Percentiles rank a stretch among this genome's conserved stretches.
These are phyloP conservation scores for Hericium coralloides DNA, from an alignment of 768 basidiomycete genomes.

Conservation along the genomic window DNA sequence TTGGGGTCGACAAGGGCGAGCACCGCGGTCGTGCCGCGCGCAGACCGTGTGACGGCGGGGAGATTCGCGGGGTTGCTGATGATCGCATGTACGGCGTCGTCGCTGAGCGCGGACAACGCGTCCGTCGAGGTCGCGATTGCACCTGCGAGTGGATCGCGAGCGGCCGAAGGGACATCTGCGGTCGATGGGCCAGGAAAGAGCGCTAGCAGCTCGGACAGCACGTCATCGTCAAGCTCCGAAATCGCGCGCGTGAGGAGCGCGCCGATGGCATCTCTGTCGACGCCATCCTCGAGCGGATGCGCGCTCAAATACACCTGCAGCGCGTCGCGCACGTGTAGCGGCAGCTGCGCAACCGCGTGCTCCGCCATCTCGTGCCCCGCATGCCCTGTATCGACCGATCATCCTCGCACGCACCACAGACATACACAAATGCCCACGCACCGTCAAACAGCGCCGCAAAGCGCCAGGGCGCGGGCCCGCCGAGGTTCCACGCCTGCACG, in stretches of 20 bases:
- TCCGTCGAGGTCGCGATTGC: conserved; percentile 27
- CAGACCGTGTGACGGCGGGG: conserved; percentile 32
- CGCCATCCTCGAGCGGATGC: neutral
- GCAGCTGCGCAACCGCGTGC: conserved; percentile 29
- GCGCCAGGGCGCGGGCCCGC: conserved; percentile 19
- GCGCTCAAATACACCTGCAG: conserved; percentile 24
- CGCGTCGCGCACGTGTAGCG: conserved; percentile 25
- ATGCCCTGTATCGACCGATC: conserved; percentile 26
- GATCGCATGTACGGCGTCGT: conserved; percentile 43
- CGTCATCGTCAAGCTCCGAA: conserved; percentile 29
- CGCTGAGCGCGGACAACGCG: conserved; percentile 30
- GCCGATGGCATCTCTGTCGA: conserved; percentile 26
- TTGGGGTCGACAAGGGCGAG: conserved; percentile 37
- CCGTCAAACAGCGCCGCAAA: conserved; percentile 38
- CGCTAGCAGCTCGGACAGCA: conserved; percentile 32
- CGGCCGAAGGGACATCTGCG: neutral
- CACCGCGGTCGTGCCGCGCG: conserved; percentile 44
- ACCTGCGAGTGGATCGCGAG: neutral
- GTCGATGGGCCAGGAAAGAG: conserved; percentile 32
- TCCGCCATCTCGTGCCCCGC: conserved; percentile 37
- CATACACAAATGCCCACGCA: conserved; percentile 6
- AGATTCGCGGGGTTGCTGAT: conserved; percentile 36
- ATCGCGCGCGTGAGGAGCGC: conserved; percentile 28
- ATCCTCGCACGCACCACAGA: neutral
- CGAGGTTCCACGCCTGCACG: neutral